Evolutionary conservation across 129 eudicot species (phyloP).

Genomic region (Dittrichia graveolens): DNA sequence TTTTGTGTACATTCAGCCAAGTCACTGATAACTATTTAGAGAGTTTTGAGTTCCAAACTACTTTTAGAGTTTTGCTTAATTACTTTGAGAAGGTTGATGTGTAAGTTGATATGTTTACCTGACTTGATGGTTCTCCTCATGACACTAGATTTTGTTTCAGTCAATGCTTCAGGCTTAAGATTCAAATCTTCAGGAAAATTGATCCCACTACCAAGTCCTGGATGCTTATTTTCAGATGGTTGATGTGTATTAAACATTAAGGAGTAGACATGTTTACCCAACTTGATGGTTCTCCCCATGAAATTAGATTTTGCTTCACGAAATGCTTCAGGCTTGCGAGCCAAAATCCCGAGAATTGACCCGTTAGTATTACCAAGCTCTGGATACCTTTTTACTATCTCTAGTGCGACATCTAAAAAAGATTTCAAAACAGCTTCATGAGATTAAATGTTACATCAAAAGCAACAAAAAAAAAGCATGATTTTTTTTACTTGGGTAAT

Average conservation of each 20-base stretch:
- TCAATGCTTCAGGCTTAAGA: constrained; percentile 12
- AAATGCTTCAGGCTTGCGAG: constrained; percentile 5
- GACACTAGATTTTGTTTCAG: neutral
- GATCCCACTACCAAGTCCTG: constrained; percentile 27
- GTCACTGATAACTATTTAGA: too few species aligned
- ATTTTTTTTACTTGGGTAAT: too few species aligned
- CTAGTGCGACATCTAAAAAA: constrained; percentile 36
- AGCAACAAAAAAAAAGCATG: too few species aligned
- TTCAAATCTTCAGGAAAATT: neutral
- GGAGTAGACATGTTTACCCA: constrained; percentile 6
- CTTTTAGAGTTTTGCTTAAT: too few species aligned
- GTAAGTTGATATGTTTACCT: neutral
- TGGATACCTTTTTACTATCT: constrained; percentile 24
- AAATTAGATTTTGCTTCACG: neutral
- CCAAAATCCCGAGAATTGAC: neutral
- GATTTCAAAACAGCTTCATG: too few species aligned
- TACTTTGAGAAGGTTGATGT: too few species aligned
- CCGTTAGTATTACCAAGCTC: constrained; percentile 27
- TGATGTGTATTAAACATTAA: too few species aligned
- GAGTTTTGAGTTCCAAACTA: too few species aligned
- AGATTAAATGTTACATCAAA: too few species aligned
- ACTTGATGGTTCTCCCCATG: neutral
- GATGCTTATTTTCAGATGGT: too few species aligned
- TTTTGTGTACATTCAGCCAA: too few species aligned
- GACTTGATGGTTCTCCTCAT: neutral